These are phyloP conservation scores for Incumbomyces lentus DNA, from an alignment of 2,329 filamentous ascomycete genomes.

Conservation along the genomic window DNA sequence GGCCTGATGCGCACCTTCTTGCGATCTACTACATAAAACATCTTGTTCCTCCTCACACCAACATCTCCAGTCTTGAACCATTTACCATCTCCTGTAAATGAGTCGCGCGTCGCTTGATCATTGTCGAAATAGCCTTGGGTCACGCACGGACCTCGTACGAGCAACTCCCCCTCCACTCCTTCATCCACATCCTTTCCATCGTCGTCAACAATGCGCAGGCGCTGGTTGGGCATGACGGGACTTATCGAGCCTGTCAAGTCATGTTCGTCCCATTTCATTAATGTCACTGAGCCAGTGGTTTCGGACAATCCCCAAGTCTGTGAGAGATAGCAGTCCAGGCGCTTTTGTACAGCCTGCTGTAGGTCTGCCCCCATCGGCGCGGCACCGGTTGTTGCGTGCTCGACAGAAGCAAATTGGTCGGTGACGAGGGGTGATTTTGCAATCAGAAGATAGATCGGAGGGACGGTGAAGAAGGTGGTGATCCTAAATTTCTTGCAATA, in stretches of 20 bases:
- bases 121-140: slow-evolving; percentile 26
- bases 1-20: slow-evolving; percentile 42
- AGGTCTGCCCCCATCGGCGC: slow-evolving; percentile 48
- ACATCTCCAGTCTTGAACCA: slow-evolving; percentile 90
- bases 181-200: slow-evolving; percentile 18
- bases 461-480: slow-evolving; percentile 49
- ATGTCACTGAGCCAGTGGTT: slow-evolving; percentile 18
- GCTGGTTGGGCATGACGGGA: slow-evolving; percentile 13
- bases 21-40: slow-evolving; percentile 84
- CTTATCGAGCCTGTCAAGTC: slow-evolving; percentile 16
- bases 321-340: slow-evolving; percentile 30
- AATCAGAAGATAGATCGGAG: slow-evolving; percentile 52
- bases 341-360: slow-evolving; percentile 41
- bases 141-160: slow-evolving; percentile 48
- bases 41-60: slow-evolving; percentile 63
- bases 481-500: slow-evolving; percentile 42
- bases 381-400: slow-evolving; percentile 42
- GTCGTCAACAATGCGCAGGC: slow-evolving; percentile 19
- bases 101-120: slow-evolving; percentile 13
- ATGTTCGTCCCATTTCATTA: slow-evolving; percentile 15
- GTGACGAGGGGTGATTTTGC: slow-evolving; percentile 47
- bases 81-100: slow-evolving; percentile 45
- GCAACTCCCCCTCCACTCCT: slow-evolving; percentile 48
- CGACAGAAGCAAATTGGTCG: slow-evolving; percentile 44
- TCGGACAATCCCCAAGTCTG: slow-evolving; percentile 19